Conservation (phyloP, 345 rosid species). For the Salix udensis region DNA sequence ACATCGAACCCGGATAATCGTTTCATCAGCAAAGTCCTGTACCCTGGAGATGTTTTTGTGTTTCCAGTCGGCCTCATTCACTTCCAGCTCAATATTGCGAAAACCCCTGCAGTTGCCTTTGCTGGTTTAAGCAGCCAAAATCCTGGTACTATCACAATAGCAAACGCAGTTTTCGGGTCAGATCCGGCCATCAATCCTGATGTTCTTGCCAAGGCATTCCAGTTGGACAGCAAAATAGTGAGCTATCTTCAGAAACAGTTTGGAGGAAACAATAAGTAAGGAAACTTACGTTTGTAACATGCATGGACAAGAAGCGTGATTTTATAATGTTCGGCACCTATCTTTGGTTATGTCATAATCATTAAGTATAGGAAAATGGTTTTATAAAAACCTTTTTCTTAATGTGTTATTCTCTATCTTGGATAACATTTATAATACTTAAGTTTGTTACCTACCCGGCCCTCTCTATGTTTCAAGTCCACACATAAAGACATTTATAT, state of each 20-base stretch:
- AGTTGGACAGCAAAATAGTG: neutral
- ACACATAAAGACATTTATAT: too few species aligned
- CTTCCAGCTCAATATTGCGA: conserved; percentile 6
- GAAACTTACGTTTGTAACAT: neutral
- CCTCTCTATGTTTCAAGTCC: too few species aligned
- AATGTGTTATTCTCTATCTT: neutral
- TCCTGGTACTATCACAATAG: conserved; percentile 2
- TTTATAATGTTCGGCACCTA: neutral
- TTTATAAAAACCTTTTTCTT: neutral
- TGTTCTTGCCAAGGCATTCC: conserved; percentile 3
- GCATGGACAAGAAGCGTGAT: neutral
- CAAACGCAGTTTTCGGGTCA: neutral
- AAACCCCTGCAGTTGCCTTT: neutral
- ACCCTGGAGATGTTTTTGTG: conserved; percentile 19
- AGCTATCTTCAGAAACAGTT: neutral
- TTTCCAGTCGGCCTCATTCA: conserved; percentile 15
- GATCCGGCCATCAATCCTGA: neutral
- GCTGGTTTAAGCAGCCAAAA: conserved; percentile 10
- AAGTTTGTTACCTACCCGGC: neutral
- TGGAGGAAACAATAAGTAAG: neutral
- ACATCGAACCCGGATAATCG: conserved; percentile 13
- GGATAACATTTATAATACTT: neutral
- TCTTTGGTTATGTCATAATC: neutral
- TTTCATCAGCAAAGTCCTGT: neutral
- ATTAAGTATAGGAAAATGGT: neutral